Base-by-base conservation (phyloP, 2,329 filamentous ascomycete species). In the Cryphonectria carpinicola region DNA sequence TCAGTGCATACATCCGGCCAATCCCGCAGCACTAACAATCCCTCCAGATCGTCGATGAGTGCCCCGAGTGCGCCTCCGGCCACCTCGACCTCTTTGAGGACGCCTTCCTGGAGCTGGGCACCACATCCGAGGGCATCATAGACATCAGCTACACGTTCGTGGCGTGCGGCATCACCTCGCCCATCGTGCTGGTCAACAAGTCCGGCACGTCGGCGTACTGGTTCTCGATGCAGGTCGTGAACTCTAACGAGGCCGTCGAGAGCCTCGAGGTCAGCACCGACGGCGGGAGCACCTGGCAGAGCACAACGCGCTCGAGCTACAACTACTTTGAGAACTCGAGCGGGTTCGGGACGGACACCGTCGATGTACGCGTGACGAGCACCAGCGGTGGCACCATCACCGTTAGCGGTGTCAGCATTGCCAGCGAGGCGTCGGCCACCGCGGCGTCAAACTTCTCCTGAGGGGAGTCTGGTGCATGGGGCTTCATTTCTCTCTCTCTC, bases 261-360 rank as follows among this genome's bases (percentile, higher is more conserved):
- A 83, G 80, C 73, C 82, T 92, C 35, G 88, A 91, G 74, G 88
- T 91, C 70, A 88, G 86, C 71, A 88, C 83, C 25, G 86, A 92
- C 75, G 84, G 86, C 14, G 89, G 89, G 25, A 82, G 75, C 67
- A 87, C 85, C 19, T 92, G 89, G 89, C 78, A 85, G 78, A 65
- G 77, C n/a, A 90, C 89, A 0, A 82, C 80, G 2, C 82, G 89
- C 64, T 78, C 83, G 69, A 78, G 81, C 39, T 89, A 89, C 78
- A 88, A 91, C 82, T 92, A 84, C 80, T 92, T 91, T 62, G 85
- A 91, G 82, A 84, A 89, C 74, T 70, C 80, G 0, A 81, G 82
- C 70, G 89, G 89, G 0, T 90, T 88, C 74, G 86, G 88, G 0
- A 84, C 83, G 0, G 78, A 82, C 11, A 84, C 78, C 3, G 87